A percentile compares a stretch with the other conserved stretches of the same genome.
Conservation (phyloP, 495 filamentous ascomycete genomes). For the Clohesyomyces aquaticus region DNA sequence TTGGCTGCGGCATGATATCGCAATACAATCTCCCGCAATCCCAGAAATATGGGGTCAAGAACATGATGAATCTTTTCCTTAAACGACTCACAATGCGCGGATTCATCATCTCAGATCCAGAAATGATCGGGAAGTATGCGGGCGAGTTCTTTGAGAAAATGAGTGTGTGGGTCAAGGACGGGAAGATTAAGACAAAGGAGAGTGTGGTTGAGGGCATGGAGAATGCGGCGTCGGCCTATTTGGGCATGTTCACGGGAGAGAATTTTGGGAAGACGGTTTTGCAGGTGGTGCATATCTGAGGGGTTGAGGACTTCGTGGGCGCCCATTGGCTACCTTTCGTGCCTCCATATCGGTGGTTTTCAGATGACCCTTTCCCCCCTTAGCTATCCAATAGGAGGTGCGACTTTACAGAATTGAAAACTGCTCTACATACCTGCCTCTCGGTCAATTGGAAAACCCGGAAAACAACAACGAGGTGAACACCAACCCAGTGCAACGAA, state of each 20-base stretch:
- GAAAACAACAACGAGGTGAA: no score
- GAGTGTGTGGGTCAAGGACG: conserved; percentile 71
- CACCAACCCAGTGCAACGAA: no score
- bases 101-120: conserved; percentile 69
- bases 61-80: conserved; percentile 57
- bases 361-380: no score
- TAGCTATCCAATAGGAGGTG: no score
- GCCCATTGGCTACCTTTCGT: no score
- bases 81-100: conserved; percentile 68
- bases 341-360: no score
- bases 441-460: no score
- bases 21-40: conserved; percentile 68
- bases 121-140: conserved; percentile 59
- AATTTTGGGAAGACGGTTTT: conserved; percentile 90
- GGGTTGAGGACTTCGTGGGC: no score
- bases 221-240: conserved; percentile 72
- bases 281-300: conserved; percentile 62
- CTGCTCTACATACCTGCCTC: no score
- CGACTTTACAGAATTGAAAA: no score
- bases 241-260: conserved; percentile 78
- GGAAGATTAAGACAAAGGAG: conserved; percentile 72
- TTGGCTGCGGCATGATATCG: conserved; percentile 69
- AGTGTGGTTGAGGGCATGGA: conserved; percentile 77
- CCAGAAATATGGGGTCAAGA: conserved; percentile 68
- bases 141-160: conserved; percentile 64